Conservation (phyloP, 495 filamentous ascomycete genomes). For the Pseudevernia furfuracea region DNA sequence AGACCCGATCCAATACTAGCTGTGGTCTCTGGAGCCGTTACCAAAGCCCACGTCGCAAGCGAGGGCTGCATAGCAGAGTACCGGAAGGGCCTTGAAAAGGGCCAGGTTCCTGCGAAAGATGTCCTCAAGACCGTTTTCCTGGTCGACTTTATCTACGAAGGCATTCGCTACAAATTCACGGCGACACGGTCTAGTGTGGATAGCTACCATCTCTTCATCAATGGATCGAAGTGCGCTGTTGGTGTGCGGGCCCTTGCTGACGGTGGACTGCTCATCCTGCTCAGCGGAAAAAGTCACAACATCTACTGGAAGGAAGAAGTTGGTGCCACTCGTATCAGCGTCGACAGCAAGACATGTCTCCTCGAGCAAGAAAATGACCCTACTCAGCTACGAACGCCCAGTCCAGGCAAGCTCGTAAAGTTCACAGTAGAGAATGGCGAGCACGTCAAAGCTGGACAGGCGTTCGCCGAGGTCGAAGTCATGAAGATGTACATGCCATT, state of each 20-base stretch:
- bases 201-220: slow-evolving; percentile 98
- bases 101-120: slow-evolving; percentile 92
- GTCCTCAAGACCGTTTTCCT: slow-evolving; percentile 96
- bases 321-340: slow-evolving; percentile 86
- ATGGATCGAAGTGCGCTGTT: slow-evolving; percentile 91
- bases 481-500: slow-evolving; percentile 99
- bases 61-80: slow-evolving; percentile 84
- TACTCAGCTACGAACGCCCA: slow-evolving; percentile 89
- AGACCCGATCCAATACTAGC: slow-evolving; percentile 86
- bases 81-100: slow-evolving; percentile 82
- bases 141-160: slow-evolving; percentile 98
- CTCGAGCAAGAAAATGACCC: slow-evolving; percentile 99
- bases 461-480: slow-evolving; percentile 96
- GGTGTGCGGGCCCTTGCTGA: slow-evolving; percentile 89
- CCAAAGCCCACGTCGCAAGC: slow-evolving; percentile 88
- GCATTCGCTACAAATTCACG: slow-evolving; percentile 93
- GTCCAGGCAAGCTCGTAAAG: slow-evolving; percentile 96
- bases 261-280: slow-evolving; percentile 85
- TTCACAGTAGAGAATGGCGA: slow-evolving; percentile 96
- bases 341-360: slow-evolving; percentile 95
- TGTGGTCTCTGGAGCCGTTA: slow-evolving; percentile 87
- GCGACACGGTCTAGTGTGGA: slow-evolving; percentile 87
- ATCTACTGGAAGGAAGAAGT: slow-evolving; percentile 99
- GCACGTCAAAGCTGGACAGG: slow-evolving; percentile 85
- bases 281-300: slow-evolving; percentile 89